Base-by-base conservation (phyloP, 768 basidiomycete genomes). In the Glaciozyma antarctica region DNA sequence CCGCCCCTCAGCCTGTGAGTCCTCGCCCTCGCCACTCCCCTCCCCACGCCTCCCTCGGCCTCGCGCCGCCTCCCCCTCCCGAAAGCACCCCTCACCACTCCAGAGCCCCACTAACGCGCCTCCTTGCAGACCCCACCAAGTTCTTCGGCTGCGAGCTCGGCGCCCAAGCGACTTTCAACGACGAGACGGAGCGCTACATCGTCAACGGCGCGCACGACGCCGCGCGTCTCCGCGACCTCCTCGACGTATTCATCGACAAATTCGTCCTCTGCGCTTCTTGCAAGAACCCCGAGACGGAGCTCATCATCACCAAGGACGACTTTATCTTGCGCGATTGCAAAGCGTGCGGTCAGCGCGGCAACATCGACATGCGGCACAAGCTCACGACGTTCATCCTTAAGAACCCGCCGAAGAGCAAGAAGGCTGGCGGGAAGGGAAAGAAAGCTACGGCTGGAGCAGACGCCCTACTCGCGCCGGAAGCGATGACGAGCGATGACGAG, bases 71-170 rank as follows among this genome's bases (percentile, higher is more conserved):
- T 41, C 38, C 13, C 13, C 13, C 13, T 12, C 22, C 48, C 17
- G 24, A 32, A 32, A 61, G 43, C 62, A 60, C 57, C 7, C 44
- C 49, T 7, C 28, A 8, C 15, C 38, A 2, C 4, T 21, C 47
- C 19, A 48, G 47, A 48, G 16, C 19, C 3, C n/a, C 47, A 21
- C 19, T 48, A 16, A 19, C 53, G 38, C 16, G 19, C 9, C 16
- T 45, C 30, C 24, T 19, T 44, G 2, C 64, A 81, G 95, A 98
- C 77, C 88, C 94, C 68, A 97, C 94, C 78, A 99, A 99, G 79
- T 99, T 93, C 82, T 98, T 99, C 74, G 95, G 95, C 41, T 92
- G 89, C 77, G 95, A 99, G 78, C 86, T 98, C 63, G 95, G 95
- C 69, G 95, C 95, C 43, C 94, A 98, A 78, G 94, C 92, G 43